Conservation (phyloP, 371 early-diverging fungal genomes). For the Lichtheimia hyalospora region DNA sequence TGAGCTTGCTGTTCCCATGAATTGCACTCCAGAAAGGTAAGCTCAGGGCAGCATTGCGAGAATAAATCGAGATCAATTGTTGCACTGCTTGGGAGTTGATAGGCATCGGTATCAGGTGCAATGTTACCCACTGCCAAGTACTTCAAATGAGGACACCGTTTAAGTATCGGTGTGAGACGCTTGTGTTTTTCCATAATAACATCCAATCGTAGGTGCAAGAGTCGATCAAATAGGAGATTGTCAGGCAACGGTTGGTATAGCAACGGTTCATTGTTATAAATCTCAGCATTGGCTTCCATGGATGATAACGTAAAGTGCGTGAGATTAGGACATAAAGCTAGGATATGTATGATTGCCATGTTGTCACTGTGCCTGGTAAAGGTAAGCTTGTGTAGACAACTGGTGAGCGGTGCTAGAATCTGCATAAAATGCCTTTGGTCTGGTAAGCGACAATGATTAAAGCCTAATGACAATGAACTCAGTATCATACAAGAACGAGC, state of each 20-base stretch:
- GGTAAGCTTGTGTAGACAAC: conserved; percentile 14
- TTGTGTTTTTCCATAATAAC: neutral
- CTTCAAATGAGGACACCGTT: neutral
- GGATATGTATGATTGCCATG: conserved; percentile 10
- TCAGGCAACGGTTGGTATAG: neutral
- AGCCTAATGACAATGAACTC: neutral
- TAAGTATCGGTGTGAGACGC: neutral
- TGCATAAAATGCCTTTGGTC: conserved; percentile 2
- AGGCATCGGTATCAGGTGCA: neutral
- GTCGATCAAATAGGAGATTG: too few species aligned
- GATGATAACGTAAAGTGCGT: conserved; percentile 2
- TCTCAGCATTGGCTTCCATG: neutral
- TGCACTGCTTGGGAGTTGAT: neutral
- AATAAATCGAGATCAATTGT: conserved; percentile 1
- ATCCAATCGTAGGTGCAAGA: neutral
- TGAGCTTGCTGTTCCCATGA: neutral
- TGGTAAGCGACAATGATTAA: neutral
- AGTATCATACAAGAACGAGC: neutral
- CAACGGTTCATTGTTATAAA: neutral
- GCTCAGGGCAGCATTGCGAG: neutral
- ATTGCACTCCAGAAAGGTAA: conserved; percentile 2
- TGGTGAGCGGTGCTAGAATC: conserved; percentile 11
- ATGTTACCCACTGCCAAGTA: neutral
- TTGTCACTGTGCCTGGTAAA: conserved; percentile 14
- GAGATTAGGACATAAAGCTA: neutral